phyloP scores from a whole-genome alignment of 108 stramenopile species.

The Stephanodiscus minutulus region DNA sequence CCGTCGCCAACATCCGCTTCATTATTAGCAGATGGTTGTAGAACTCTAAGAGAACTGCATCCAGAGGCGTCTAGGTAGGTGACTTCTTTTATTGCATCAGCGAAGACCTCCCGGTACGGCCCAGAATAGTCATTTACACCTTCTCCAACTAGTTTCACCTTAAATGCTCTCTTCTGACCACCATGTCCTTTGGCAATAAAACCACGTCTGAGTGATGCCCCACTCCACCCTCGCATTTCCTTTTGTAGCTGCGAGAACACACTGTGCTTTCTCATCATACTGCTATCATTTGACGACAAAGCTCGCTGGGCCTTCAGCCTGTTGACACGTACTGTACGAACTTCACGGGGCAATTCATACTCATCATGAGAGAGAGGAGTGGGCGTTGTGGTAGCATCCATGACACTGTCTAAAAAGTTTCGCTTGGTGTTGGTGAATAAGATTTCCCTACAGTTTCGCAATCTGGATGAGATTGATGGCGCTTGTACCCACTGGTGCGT shows the following conservation, averaged over 20 bases:
- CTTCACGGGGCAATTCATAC: conserved; percentile 94
- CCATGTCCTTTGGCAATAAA: conserved; percentile 96
- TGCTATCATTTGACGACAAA: conserved; percentile 52
- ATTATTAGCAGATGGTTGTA: conserved; percentile 84
- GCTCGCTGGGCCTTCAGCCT: conserved; percentile 80
- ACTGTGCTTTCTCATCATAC: conserved; percentile 71
- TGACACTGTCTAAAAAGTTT: conserved; percentile 69
- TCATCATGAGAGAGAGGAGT: conserved; percentile 96
- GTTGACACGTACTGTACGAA: conserved; percentile 89
- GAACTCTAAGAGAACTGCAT: conserved; percentile 65
- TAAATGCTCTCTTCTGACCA: conserved; percentile 95
- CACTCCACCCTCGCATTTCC: conserved; percentile 89
- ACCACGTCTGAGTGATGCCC: conserved; percentile 86
- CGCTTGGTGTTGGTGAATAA: conserved; percentile 80
- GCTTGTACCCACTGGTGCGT: conserved; percentile 60
- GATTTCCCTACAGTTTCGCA: conserved; percentile 56
- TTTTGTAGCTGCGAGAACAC: conserved; percentile 94
- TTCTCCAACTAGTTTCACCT: conserved; percentile 96
- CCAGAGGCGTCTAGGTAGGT: conserved; percentile 51
- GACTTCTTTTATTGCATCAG: conserved; percentile 89
- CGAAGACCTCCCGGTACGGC: conserved; percentile 95
- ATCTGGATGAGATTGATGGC: conserved; percentile 54
- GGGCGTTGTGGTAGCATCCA: conserved; percentile 87
- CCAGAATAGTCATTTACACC: conserved; percentile 99
- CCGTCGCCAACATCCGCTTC: conserved; percentile 70